Evolutionary conservation across 768 basidiomycete species (phyloP).

Genomic region (Udeniomyces megalosporus): DNA sequence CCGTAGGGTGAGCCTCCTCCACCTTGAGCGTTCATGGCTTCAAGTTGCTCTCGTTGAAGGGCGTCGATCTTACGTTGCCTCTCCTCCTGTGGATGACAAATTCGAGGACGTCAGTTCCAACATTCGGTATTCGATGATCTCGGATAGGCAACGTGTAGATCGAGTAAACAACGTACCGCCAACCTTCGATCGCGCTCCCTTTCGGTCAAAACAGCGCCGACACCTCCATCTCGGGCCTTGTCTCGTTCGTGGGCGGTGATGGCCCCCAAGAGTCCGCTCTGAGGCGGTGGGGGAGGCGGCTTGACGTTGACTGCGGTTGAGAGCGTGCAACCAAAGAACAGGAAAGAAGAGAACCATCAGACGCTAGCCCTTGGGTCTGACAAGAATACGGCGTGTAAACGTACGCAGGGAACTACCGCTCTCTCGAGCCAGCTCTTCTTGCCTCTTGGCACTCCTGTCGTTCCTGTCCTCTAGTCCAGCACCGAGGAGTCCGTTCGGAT

Average conservation of each 20-base stretch:
- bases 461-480: conserved; percentile 91
- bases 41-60: conserved; percentile 69
- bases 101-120: no score
- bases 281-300: conserved; percentile 81
- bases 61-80: conserved; percentile 85
- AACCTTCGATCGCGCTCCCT: conserved; percentile 80
- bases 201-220: conserved; percentile 87
- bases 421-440: conserved; percentile 86
- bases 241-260: conserved; percentile 92
- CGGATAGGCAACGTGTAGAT: neutral
- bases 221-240: conserved; percentile 80
- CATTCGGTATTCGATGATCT: no score
- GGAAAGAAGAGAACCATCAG: neutral
- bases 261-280: conserved; percentile 86
- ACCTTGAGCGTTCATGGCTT: conserved; percentile 59
- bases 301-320: conserved; percentile 56
- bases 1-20: conserved; percentile 42
- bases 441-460: conserved; percentile 84
- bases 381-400: neutral
- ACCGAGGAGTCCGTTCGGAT: conserved; percentile 82
- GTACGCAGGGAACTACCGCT: conserved; percentile 60
- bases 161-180: conserved; percentile 35
- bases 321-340: neutral
- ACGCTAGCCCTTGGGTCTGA: no score
- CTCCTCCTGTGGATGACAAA: conserved; percentile 42